Evolutionary conservation across 257 asterid species (phyloP), one percentile per base, ranked within the genome.

Genomic region (Plantago ovata): DNA sequence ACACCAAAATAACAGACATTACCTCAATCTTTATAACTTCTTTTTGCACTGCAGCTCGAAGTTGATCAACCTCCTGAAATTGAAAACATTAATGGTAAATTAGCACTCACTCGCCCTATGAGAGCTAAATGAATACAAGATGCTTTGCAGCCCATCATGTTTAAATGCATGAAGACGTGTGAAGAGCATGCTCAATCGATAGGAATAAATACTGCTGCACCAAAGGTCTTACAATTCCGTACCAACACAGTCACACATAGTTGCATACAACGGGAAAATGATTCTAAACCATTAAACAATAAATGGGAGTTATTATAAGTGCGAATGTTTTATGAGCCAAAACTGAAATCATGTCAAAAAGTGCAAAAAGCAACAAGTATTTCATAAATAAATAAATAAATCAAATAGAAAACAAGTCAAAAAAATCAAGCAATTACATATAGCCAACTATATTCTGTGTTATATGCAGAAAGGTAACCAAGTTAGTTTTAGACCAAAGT

Each of bases 21-120:
- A 92, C 98, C 98, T 86, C 85, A 63, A 81, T 63, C 78, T 80
- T 89, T 61, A 67, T 53, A 38, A 93, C 69, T 75, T 89, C 85
- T 72, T 80, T 80, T 59, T 76, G 89, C 49, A 93, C 4, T 38
- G 89, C 81, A 72, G 68, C 71, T 60, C 73, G 84, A 41, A 93
- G 97, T 67, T 69, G 89, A 74, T 82, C 97, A 50, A 87, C 88
- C 74, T 89, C 98, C 98, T 93, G 75, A 69, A 63, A 11, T 49
- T 15, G 36, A 20, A n/a, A 42, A 60, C 15, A 38, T 48, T 43
- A 60, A 28, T 33, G 55, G 70, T 33, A 43, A 28, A 45, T 65
- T 23, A 65, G 65, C 28, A 41, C 39, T 40, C 56, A 39, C 55
- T 3, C 64, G 14, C 56, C 21, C 38, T 23, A 44, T 15, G 24